These are phyloP conservation scores for Chytriomyces sp. DNA, from an alignment of 192 early-diverging fungal genomes.

Conservation along the genomic window DNA sequence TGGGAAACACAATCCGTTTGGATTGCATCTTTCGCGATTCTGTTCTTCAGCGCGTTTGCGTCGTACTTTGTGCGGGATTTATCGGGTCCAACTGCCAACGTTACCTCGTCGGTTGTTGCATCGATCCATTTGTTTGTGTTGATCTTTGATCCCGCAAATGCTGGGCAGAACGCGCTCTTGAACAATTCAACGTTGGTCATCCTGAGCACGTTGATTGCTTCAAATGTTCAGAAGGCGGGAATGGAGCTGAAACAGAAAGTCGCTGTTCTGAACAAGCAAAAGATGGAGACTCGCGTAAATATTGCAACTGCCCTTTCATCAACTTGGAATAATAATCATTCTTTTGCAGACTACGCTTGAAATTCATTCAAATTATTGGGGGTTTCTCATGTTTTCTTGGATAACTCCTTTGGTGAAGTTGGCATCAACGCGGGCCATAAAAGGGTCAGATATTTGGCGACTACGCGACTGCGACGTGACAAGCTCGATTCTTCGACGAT, in stretches of 20 bases:
- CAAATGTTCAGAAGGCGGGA: background rate
- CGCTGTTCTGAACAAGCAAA: background rate
- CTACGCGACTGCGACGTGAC: conserved; percentile 58
- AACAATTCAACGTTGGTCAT: background rate
- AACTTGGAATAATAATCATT: background rate
- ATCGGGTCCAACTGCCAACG: conserved; percentile 14
- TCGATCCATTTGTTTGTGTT: conserved; percentile 5
- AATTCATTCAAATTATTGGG: conserved; percentile 39
- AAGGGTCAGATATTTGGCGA: conserved; percentile 60
- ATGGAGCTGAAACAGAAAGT: background rate
- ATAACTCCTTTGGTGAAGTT: conserved; percentile 62
- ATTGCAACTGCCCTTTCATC: background rate
- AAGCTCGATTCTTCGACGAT: conserved; percentile 34
- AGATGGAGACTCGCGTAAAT: conserved; percentile 6
- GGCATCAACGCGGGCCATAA: conserved; percentile 56
- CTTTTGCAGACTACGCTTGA: conserved; percentile 16
- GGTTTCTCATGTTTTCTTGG: conserved; percentile 60
- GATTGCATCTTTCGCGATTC: background rate
- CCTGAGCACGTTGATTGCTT: background rate
- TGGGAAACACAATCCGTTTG: background rate
- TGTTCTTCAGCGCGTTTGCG: background rate
- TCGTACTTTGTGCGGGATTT: conserved; percentile 7
- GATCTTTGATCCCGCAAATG: background rate
- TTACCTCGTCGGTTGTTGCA: conserved; percentile 2
- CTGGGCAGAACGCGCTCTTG: background rate